Evolutionary conservation across 176 grass and related monocot species (phyloP).

Genomic region (Melocanna baccifera): DNA sequence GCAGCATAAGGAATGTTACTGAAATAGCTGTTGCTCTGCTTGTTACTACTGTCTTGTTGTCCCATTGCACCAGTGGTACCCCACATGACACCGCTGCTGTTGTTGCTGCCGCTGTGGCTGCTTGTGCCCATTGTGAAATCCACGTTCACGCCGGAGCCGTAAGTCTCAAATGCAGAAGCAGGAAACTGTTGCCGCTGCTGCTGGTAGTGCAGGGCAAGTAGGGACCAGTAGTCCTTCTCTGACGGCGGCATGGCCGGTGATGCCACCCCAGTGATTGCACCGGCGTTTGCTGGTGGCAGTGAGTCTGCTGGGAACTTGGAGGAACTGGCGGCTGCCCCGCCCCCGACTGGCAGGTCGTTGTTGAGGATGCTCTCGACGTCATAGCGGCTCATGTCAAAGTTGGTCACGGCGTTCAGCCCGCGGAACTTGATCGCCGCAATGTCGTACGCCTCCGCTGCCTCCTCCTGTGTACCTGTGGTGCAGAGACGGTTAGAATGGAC

Average conservation of each 20-base stretch:
- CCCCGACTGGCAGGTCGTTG: conserved; percentile 67
- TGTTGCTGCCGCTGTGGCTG: conserved; percentile 29
- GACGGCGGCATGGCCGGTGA: conserved; percentile 27
- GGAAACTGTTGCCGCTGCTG: conserved; percentile 32
- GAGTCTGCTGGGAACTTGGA: conserved; percentile 36
- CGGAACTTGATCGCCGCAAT: conserved; percentile 94
- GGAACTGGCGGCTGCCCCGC: conserved; percentile 21
- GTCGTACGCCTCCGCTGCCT: conserved; percentile 91
- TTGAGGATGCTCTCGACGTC: conserved; percentile 89
- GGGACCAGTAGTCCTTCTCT: conserved; percentile 67
- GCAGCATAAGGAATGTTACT: conserved; percentile 59
- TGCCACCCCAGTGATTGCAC: background rate
- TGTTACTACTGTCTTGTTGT: conserved; percentile 39
- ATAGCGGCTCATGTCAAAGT: conserved; percentile 96
- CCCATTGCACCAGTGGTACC: conserved; percentile 27
- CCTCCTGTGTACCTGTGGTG: conserved; percentile 73
- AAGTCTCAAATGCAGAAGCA: conserved; percentile 50
- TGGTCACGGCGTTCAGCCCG: conserved; percentile 82
- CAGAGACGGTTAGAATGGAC: background rate
- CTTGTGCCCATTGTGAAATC: conserved; percentile 68
- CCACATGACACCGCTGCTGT: conserved; percentile 35
- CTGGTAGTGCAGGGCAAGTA: conserved; percentile 63
- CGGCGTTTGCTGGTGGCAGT: background rate
- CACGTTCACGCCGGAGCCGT: conserved; percentile 63
- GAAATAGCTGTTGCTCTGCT: conserved; percentile 38